These are phyloP conservation scores for Penicillium oxalicum DNA, from an alignment of 2,329 filamentous ascomycete species.

Conservation along the genomic window DNA sequence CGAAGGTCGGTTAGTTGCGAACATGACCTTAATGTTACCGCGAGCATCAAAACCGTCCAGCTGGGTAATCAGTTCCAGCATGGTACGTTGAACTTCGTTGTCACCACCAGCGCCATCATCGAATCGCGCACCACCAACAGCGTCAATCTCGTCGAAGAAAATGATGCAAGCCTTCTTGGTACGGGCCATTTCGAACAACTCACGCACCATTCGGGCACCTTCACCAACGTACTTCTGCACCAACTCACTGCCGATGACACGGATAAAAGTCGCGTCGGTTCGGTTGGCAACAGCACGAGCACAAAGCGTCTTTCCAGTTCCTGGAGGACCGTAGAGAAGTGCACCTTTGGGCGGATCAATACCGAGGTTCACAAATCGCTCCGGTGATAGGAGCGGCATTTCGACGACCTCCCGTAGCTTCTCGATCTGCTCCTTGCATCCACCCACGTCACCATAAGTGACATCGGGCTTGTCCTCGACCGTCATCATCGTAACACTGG, in stretches of 20 bases:
- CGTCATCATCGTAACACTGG: slow-evolving; percentile 99
- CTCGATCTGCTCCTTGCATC: slow-evolving; percentile 99
- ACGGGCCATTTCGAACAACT: slow-evolving; percentile 98
- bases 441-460: slow-evolving; percentile 96
- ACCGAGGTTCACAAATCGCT: slow-evolving; percentile 96
- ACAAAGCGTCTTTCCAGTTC: slow-evolving; percentile 98
- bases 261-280: slow-evolving; percentile 97
- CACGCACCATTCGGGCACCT: slow-evolving; percentile 94
- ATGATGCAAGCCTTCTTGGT: slow-evolving; percentile 99
- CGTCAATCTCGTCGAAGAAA: slow-evolving; percentile 98
- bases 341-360: slow-evolving; percentile 98
- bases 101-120: slow-evolving; percentile 95
- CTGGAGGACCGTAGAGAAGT: slow-evolving; percentile 89
- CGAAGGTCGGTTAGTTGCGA: slow-evolving; percentile 92
- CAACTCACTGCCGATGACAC: slow-evolving; percentile 94
- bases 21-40: slow-evolving; percentile 99
- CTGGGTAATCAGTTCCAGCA: slow-evolving; percentile 96
- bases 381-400: slow-evolving; percentile 92
- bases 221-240: slow-evolving; percentile 99
- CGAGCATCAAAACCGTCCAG: slow-evolving; percentile 92
- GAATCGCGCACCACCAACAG: slow-evolving; percentile 90
- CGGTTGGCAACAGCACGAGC: slow-evolving; percentile 94
- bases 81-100: slow-evolving; percentile 95
- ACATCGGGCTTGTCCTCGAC: slow-evolving; percentile 99
- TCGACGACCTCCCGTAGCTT: slow-evolving; percentile 98